These are phyloP conservation scores for Saxophila tyrrhenica DNA, from an alignment of 495 filamentous ascomycete species.

Conservation along the genomic window DNA sequence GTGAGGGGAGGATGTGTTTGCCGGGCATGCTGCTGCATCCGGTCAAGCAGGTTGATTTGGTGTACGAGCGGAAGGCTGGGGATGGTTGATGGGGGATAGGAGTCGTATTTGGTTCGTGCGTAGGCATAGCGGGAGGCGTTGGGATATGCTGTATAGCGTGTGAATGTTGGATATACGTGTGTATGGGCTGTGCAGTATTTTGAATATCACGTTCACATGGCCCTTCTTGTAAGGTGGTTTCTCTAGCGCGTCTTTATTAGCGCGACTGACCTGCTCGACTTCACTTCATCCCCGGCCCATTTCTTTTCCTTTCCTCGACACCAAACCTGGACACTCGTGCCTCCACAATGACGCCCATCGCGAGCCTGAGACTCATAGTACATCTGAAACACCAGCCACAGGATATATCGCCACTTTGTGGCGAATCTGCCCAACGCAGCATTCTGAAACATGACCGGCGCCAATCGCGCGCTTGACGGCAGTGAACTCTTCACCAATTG, in stretches of 20 bases:
- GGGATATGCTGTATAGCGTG: neutral
- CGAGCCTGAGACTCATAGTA: neutral
- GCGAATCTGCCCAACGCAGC: neutral
- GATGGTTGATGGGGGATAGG: neutral
- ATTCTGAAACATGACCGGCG: neutral
- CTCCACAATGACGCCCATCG: too few species aligned
- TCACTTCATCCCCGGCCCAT: neutral
- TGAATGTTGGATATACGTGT: neutral
- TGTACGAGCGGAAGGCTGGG: neutral
- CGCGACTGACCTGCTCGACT: neutral
- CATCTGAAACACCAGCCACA: neutral
- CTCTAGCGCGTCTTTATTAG: too few species aligned
- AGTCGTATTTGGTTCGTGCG: neutral
- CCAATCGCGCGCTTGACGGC: neutral
- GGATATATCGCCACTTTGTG: neutral
- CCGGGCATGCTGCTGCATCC: constrained; percentile 65
- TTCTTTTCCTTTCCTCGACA: too few species aligned
- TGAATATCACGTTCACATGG: too few species aligned
- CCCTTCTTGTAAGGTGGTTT: too few species aligned
- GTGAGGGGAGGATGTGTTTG: constrained; percentile 40
- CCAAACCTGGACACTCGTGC: too few species aligned
- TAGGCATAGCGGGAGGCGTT: neutral
- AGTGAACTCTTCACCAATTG: neutral
- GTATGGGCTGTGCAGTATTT: too few species aligned
- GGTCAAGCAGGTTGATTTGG: constrained; percentile 72